These are phyloP conservation scores for Colletotrichum simmondsii DNA, from an alignment of 2,329 filamentous ascomycete species.

Conservation along the genomic window DNA sequence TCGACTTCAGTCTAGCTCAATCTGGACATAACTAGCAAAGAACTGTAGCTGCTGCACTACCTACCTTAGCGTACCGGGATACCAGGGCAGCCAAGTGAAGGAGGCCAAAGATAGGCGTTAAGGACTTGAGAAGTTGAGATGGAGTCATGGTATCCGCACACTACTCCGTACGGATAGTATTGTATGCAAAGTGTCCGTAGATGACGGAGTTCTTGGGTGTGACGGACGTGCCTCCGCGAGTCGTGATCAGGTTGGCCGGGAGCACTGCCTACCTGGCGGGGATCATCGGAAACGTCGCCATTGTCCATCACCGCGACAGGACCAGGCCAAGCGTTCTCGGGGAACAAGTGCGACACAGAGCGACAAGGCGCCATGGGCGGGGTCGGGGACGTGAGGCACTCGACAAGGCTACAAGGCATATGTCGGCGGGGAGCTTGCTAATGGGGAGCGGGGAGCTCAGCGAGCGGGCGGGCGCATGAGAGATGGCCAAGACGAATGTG, in stretches of 20 bases:
- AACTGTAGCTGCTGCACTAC: not conserved
- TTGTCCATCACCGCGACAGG: slow-evolving; percentile 11
- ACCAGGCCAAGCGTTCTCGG: slow-evolving; percentile 22
- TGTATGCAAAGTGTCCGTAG: not conserved
- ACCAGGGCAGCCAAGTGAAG: not conserved
- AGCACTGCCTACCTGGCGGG: slow-evolving; percentile 12
- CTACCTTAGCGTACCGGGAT: not conserved
- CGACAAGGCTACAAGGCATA: not conserved
- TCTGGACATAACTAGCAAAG: not conserved
- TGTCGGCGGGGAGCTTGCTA: slow-evolving; percentile 7
- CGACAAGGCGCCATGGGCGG: not conserved
- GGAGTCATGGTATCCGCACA: not conserved
- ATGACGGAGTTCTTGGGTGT: not conserved
- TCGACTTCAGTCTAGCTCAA: not conserved
- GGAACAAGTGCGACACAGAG: slow-evolving; percentile 16
- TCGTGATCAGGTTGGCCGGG: slow-evolving; percentile 4
- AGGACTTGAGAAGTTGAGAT: not conserved
- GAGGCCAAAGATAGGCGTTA: too few species aligned
- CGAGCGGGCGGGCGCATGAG: slow-evolving; percentile 21
- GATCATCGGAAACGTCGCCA: slow-evolving; percentile 18
- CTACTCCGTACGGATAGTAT: not conserved
- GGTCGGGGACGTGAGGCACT: slow-evolving; percentile 6
- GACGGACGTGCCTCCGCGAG: slow-evolving; percentile 2
- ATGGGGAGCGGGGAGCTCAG: slow-evolving; percentile 18
- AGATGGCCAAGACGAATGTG: slow-evolving; percentile 6